A percentile compares a stretch with the other conserved stretches of the same genome.
Conservation (phyloP, 1,284 basidiomycete species). For the Agroathelia rolfsii region DNA sequence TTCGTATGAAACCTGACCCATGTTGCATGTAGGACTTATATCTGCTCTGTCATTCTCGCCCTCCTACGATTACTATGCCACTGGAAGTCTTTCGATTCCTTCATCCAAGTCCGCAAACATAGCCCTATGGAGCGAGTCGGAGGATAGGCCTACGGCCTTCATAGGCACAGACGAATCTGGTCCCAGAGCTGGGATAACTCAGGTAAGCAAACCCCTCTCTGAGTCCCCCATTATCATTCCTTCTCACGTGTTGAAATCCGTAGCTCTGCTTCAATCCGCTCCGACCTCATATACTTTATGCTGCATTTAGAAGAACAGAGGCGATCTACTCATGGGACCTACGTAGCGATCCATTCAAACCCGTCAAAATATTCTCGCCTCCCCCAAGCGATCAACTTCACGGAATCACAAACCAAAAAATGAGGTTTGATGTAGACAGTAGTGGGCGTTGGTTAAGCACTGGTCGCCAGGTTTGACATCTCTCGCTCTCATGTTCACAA, state of each 20-base stretch:
- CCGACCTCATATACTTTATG: slow-evolving; percentile 65
- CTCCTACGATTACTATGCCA: slow-evolving; percentile 62
- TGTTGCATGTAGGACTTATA: slow-evolving; percentile 55
- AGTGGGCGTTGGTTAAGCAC: slow-evolving; percentile 54
- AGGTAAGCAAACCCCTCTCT: slow-evolving; percentile 34
- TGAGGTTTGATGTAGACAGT: slow-evolving; percentile 70
- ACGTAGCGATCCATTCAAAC: slow-evolving; percentile 45
- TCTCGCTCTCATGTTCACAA: slow-evolving; percentile 14
- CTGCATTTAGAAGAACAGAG: slow-evolving; percentile 62
- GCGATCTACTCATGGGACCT: slow-evolving; percentile 73
- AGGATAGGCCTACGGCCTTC: slow-evolving; percentile 49
- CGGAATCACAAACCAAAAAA: slow-evolving; percentile 62
- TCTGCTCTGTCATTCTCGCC: slow-evolving; percentile 73
- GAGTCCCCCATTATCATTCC: slow-evolving; percentile 2
- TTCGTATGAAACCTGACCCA: not conserved
- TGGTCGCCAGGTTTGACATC: slow-evolving; percentile 6
- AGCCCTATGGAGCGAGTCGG: slow-evolving; percentile 61
- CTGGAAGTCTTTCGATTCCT: slow-evolving; percentile 49
- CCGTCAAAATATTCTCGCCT: slow-evolving; percentile 32
- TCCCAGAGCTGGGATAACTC: slow-evolving; percentile 54
- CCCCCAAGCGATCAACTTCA: slow-evolving; percentile 2
- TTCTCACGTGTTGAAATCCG: slow-evolving; percentile 1
- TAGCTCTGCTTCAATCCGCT: slow-evolving; percentile 77
- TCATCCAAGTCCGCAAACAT: slow-evolving; percentile 51
- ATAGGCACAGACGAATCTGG: slow-evolving; percentile 37